phyloP scores from a whole-genome alignment of 257 asterid species.

The Osmanthus fragrans region DNA sequence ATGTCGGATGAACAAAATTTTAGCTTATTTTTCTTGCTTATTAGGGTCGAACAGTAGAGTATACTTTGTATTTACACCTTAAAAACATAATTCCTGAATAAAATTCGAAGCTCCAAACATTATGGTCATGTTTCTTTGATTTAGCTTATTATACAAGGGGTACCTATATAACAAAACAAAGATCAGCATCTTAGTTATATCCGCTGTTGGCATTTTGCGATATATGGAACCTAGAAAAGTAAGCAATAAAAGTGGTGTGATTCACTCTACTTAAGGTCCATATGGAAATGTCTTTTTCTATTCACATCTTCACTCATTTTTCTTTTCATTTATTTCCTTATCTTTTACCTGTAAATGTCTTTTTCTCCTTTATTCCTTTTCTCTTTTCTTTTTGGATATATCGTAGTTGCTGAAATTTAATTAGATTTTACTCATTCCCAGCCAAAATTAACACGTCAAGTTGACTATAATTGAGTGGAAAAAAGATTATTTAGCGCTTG shows the following conservation, averaged over 20 bases:
- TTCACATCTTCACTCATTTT: constrained; percentile 9
- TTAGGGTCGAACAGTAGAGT: neutral
- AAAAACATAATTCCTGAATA: constrained; percentile 6
- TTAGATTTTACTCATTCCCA: constrained; percentile 18
- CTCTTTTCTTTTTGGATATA: constrained; percentile 18
- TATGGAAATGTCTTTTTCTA: constrained; percentile 38
- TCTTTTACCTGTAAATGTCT: neutral
- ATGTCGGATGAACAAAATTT: neutral
- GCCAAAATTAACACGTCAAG: constrained; percentile 31
- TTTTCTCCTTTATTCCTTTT: constrained; percentile 28
- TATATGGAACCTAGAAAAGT: constrained; percentile 18
- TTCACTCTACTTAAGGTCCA: constrained; percentile 33
- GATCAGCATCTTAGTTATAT: neutral
- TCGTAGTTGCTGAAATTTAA: constrained; percentile 19
- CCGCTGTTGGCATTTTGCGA: constrained; percentile 2
- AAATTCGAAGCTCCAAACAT: neutral
- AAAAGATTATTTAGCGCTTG: neutral
- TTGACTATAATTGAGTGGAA: constrained; percentile 6
- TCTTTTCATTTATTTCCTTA: constrained; percentile 15
- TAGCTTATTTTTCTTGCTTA: neutral
- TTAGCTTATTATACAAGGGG: neutral
- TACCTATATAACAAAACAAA: neutral
- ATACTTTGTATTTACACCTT: constrained; percentile 11
- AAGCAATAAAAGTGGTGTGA: constrained; percentile 35
- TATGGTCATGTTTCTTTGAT: neutral